These are phyloP conservation scores for Sporothrix globosa DNA, from an alignment of 2,329 filamentous ascomycete genomes.

Conservation along the genomic window DNA sequence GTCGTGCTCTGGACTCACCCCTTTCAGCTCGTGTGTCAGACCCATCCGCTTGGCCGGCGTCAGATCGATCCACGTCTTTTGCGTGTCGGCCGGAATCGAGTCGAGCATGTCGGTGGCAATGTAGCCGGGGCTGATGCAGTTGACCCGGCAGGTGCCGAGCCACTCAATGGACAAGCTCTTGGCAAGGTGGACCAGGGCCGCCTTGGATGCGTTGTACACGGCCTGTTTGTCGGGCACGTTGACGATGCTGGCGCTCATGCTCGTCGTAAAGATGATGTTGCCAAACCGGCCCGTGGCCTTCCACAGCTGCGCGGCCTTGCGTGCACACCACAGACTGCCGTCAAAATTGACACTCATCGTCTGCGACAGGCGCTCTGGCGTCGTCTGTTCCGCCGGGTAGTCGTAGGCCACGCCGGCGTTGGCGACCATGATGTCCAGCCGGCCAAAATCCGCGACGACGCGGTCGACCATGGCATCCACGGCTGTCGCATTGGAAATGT, in stretches of 20 bases:
- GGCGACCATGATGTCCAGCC: constrained; percentile 76
- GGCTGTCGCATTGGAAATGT: constrained; percentile 48
- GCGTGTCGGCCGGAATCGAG: neutral
- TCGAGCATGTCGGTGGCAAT: neutral
- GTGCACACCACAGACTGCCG: neutral
- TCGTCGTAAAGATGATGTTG: constrained; percentile 77
- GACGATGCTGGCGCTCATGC: constrained; percentile 76
- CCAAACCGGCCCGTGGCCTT: constrained; percentile 47
- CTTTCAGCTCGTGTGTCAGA: neutral
- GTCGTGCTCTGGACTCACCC: neutral
- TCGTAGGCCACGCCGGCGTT: constrained; percentile 62
- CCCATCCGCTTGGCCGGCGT: neutral
- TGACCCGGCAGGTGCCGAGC: neutral
- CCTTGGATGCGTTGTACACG: constrained; percentile 73
- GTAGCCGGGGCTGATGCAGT: constrained; percentile 8
- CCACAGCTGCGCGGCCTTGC: constrained; percentile 47
- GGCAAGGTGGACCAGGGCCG: constrained; percentile 38
- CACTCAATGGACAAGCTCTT: constrained; percentile 1
- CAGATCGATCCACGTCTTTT: neutral
- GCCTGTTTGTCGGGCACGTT: constrained; percentile 75
- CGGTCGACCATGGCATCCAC: constrained; percentile 55
- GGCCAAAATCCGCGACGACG: constrained; percentile 67
- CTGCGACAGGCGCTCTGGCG: neutral
- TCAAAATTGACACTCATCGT: constrained; percentile 9
- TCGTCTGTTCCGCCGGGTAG: neutral